These are phyloP conservation scores for Ophiocordyceps camponoti-leonardi DNA, from an alignment of 2,329 filamentous ascomycete genomes.

Conservation along the genomic window DNA sequence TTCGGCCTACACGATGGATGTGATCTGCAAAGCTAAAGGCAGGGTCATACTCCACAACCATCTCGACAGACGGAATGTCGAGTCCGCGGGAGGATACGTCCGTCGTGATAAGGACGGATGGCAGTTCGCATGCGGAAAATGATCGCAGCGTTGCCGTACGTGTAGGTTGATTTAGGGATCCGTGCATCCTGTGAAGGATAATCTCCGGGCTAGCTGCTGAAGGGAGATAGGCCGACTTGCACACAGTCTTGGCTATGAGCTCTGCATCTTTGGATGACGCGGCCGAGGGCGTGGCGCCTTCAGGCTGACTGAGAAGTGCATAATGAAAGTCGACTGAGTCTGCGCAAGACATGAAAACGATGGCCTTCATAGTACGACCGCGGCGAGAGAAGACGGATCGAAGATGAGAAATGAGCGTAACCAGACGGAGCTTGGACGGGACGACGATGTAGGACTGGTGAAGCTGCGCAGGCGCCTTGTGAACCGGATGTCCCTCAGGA, in stretches of 20 bases:
- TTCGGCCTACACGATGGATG: constrained; percentile 85
- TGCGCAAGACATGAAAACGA: constrained; percentile 91
- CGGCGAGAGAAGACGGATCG: constrained; percentile 77
- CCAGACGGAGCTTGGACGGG: constrained; percentile 76
- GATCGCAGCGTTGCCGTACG: constrained; percentile 73
- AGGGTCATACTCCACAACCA: constrained; percentile 92
- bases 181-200: constrained; percentile 75
- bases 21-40: constrained; percentile 89
- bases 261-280: constrained; percentile 14
- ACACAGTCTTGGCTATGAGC: constrained; percentile 41
- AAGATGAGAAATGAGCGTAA: constrained; percentile 69
- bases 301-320: constrained; percentile 47
- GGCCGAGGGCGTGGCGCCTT: constrained; percentile 10
- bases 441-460: constrained; percentile 84
- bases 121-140: constrained; percentile 57
- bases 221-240: constrained; percentile 54
- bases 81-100: constrained; percentile 92
- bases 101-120: constrained; percentile 77
- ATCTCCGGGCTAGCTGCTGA: constrained; percentile 56
- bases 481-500: constrained; percentile 37
- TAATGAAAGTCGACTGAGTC: constrained; percentile 97
- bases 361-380: constrained; percentile 89
- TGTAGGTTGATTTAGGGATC: constrained; percentile 73
- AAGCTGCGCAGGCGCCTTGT: constrained; percentile 70
- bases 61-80: constrained; percentile 85